These are phyloP conservation scores for Lentinula edodes DNA, from an alignment of 768 basidiomycete species.

Conservation along the genomic window DNA sequence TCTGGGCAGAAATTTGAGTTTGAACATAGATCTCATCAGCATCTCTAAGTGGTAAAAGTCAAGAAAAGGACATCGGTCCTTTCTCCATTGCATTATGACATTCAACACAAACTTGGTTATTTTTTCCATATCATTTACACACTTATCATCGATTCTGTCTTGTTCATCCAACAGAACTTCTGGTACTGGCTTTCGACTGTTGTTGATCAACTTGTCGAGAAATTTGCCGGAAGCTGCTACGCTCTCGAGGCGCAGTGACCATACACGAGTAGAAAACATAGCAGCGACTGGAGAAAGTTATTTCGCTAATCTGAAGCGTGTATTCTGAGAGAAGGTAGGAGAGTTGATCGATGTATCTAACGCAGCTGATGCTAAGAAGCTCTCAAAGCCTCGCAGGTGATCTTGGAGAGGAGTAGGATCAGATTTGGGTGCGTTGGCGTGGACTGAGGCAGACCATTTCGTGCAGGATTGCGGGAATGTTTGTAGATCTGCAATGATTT, in stretches of 20 bases:
- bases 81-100: slow-evolving; percentile 83
- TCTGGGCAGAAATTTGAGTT: slow-evolving; percentile 59
- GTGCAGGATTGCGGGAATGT: slow-evolving; percentile 59
- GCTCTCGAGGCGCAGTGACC: slow-evolving; percentile 63
- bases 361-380: slow-evolving; percentile 40
- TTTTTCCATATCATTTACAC: slow-evolving; percentile 62
- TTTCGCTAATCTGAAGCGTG: slow-evolving; percentile 78
- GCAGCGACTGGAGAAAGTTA: slow-evolving; percentile 75
- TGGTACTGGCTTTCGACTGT: slow-evolving; percentile 72
- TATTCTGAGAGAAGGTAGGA: slow-evolving; percentile 57
- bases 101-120: slow-evolving; percentile 73
- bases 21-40: slow-evolving; percentile 84
- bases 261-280: slow-evolving; percentile 62
- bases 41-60: slow-evolving; percentile 40
- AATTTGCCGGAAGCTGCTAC: slow-evolving; percentile 67
- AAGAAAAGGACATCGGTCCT: slow-evolving; percentile 38
- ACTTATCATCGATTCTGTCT: slow-evolving; percentile 76
- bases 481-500: slow-evolving; percentile 56
- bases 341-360: slow-evolving; percentile 53
- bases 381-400: slow-evolving; percentile 36
- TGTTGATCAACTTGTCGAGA: slow-evolving; percentile 83
- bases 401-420: slow-evolving; percentile 31
- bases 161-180: slow-evolving; percentile 88
- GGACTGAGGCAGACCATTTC: slow-evolving; percentile 66
- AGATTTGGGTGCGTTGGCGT: slow-evolving; percentile 41